Evolutionary conservation across 2,329 filamentous ascomycete genomes (phyloP).

Genomic region (Botrytis sinoallii): DNA sequence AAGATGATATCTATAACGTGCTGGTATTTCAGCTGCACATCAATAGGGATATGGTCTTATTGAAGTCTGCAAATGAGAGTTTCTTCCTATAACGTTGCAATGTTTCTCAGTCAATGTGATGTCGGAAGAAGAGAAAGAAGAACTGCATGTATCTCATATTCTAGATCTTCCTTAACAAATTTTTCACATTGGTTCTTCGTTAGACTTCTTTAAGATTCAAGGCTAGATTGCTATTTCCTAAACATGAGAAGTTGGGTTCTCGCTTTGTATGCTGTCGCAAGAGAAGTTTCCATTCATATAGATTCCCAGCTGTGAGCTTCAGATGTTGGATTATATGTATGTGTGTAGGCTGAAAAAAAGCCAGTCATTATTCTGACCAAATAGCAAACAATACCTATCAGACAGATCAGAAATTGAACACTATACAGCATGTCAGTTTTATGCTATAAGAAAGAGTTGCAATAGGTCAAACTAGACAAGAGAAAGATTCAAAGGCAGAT

Average conservation of each 20-base stretch:
- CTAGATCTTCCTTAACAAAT: background rate
- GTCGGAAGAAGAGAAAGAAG: background rate
- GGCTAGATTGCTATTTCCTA: background rate
- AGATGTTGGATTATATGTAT: background rate
- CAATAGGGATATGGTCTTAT: background rate
- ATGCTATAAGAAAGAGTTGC: background rate
- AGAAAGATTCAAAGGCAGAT: fast-evolving
- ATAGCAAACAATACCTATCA: background rate
- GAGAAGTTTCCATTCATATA: background rate
- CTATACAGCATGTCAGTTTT: background rate
- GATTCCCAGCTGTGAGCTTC: background rate
- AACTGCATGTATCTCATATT: background rate
- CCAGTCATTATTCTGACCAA: background rate
- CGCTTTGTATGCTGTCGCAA: background rate
- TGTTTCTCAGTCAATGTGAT: background rate
- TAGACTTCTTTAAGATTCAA: background rate
- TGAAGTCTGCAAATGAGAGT: background rate
- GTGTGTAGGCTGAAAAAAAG: background rate
- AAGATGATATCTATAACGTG: background rate
- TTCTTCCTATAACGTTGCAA: background rate
- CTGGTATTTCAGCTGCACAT: background rate
- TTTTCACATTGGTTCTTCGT: background rate
- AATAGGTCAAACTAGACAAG: background rate
- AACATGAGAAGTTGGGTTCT: fast-evolving
- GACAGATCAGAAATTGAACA: background rate